Evolutionary conservation across 306 rosid species (phyloP).

Genomic region (Urtica urens): DNA sequence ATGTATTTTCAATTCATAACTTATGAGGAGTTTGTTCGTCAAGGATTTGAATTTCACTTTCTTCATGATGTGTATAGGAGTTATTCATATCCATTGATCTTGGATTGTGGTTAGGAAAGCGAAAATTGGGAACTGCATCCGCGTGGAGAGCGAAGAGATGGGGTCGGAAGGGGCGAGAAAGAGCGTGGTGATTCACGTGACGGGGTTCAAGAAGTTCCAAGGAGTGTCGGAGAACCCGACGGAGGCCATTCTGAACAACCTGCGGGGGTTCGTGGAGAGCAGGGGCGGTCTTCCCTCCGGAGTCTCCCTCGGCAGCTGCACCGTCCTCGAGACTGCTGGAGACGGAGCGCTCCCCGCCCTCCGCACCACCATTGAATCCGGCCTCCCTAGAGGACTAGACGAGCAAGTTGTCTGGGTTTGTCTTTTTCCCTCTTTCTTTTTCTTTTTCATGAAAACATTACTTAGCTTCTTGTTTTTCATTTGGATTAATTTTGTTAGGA

Average conservation of each 20-base stretch:
- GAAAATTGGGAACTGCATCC: constrained; percentile 65
- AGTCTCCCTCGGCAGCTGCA: constrained; percentile 68
- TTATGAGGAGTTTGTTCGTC: too few species aligned
- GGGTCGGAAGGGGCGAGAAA: constrained; percentile 84
- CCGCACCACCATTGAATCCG: constrained; percentile 42
- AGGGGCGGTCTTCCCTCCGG: constrained; percentile 59
- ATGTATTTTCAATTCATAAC: too few species aligned
- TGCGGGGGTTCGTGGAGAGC: constrained; percentile 48
- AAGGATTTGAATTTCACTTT: too few species aligned
- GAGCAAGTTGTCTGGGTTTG: constrained; percentile 77
- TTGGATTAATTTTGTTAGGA: background rate
- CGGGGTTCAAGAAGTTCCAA: constrained; percentile 75
- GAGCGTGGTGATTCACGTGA: constrained; percentile 53
- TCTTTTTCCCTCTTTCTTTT: background rate
- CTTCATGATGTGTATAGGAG: too few species aligned
- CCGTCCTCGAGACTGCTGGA: constrained; percentile 62
- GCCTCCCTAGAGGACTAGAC: constrained; percentile 27
- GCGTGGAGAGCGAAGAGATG: constrained; percentile 39
- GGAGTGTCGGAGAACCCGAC: constrained; percentile 79
- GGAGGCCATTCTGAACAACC: constrained; percentile 46
- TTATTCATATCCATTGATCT: too few species aligned
- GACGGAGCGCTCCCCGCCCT: constrained; percentile 48
- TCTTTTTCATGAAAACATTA: background rate
- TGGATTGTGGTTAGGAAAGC: too few species aligned
- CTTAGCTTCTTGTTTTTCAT: background rate